phyloP scores from a whole-genome alignment of 148 eudicot genomes.

The Camellia lanceoleosa region DNA sequence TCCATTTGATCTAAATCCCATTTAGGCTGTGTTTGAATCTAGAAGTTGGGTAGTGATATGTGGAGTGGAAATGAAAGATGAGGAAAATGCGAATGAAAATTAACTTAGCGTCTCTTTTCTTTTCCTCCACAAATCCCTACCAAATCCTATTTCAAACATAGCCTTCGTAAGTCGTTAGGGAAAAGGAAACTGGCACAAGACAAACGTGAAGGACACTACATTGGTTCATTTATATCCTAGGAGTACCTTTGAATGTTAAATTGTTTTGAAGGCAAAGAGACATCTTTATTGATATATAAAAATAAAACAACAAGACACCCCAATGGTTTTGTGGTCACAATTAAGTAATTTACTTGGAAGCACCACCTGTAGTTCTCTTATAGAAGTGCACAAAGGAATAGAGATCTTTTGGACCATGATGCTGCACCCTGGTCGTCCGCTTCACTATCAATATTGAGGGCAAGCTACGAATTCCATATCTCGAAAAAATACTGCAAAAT shows the following conservation, averaged over 20 bases:
- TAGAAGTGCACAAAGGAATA: conserved; percentile 36
- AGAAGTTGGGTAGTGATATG: not conserved
- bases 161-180: not conserved
- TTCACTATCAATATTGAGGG: conserved; percentile 44
- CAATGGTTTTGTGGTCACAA: not conserved
- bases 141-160: not conserved
- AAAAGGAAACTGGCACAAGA: not conserved
- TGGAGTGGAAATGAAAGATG: no score
- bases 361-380: conserved; percentile 40
- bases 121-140: not conserved
- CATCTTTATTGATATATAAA: not conserved
- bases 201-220: not conserved
- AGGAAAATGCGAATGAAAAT: no score
- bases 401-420: conserved; percentile 46
- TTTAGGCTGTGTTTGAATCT: not conserved
- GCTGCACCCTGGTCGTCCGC: conserved; percentile 22
- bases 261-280: not conserved
- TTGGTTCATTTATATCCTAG: not conserved
- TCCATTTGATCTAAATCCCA: not conserved
- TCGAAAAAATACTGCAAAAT: conserved; percentile 50
- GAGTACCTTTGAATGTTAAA: not conserved
- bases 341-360: conserved; percentile 10
- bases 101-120: not conserved
- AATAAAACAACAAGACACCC: not conserved
- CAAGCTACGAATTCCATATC: conserved; percentile 47